phyloP scores from a whole-genome alignment of 805 yeast species.

The Monosporozyma servazzii region DNA sequence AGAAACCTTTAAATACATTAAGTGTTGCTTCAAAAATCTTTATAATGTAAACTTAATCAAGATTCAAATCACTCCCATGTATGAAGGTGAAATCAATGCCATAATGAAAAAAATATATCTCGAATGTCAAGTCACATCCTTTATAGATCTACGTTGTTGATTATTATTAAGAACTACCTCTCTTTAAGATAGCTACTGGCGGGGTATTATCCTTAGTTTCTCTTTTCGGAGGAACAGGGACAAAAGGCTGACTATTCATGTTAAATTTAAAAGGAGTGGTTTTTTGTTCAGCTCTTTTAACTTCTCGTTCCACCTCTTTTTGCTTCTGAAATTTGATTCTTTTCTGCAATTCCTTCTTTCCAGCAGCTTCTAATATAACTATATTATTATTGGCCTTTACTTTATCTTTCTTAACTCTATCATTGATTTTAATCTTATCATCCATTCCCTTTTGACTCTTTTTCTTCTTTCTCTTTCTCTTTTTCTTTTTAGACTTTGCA shows the following conservation, averaged over 20 bases:
- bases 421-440: slow-evolving; percentile 5
- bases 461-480: slow-evolving; percentile 8
- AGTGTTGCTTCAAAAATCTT: not conserved
- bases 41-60: not conserved
- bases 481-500: slow-evolving; percentile 15
- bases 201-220: not conserved
- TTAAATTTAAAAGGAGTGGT: not conserved
- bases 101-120: no score
- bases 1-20: not conserved
- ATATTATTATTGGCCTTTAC: slow-evolving; percentile 16
- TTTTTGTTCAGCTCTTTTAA: not conserved
- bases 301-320: slow-evolving; percentile 7
- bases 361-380: slow-evolving; percentile 27
- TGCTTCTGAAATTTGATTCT: slow-evolving; percentile 17
- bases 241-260: slow-evolving; percentile 1
- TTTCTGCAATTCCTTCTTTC: slow-evolving; percentile 23
- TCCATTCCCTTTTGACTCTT: slow-evolving; percentile 1
- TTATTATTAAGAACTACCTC: not conserved
- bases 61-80: not conserved
- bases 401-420: slow-evolving; percentile 1
- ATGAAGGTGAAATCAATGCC: not conserved
- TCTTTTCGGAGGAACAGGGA: not conserved
- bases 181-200: not conserved
- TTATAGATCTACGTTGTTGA: not conserved
- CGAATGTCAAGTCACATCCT: not conserved